Percentiles rank a stretch among this genome's conserved stretches.
Evolutionary conservation across 495 filamentous ascomycete species (phyloP).

Genomic region (Neurospora intermedia): DNA sequence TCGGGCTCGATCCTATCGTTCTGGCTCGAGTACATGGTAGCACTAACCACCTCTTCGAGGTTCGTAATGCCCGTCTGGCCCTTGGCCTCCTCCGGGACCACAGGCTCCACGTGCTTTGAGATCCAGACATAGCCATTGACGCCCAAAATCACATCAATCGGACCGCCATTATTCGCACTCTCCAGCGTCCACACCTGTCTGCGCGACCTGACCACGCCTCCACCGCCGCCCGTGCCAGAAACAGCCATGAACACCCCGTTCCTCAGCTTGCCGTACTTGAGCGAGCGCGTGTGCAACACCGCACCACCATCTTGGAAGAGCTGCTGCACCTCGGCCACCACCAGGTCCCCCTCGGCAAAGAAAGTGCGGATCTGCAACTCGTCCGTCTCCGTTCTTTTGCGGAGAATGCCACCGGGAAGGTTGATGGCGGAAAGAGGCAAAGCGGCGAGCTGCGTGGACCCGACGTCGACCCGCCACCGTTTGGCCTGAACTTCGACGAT

Average conservation of each 20-base stretch:
- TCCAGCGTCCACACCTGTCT: slow-evolving; percentile 79
- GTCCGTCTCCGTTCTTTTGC: slow-evolving; percentile 83
- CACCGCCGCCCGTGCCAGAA: slow-evolving; percentile 65
- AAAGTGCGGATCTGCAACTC: slow-evolving; percentile 91
- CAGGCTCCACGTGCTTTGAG: slow-evolving; percentile 53
- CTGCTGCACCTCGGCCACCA: slow-evolving; percentile 85
- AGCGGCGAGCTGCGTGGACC: slow-evolving; percentile 66
- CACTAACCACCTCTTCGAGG: slow-evolving; percentile 66
- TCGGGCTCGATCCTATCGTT: slow-evolving; percentile 69
- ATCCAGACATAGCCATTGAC: slow-evolving; percentile 98
- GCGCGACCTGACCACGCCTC: slow-evolving; percentile 68
- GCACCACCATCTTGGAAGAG: slow-evolving; percentile 74
- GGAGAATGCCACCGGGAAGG: slow-evolving; percentile 83
- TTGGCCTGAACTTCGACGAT: slow-evolving; percentile 84
- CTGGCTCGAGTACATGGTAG: slow-evolving; percentile 73
- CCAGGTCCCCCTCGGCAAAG: slow-evolving; percentile 80
- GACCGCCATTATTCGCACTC: slow-evolving; percentile 52
- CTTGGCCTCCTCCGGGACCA: slow-evolving; percentile 31
- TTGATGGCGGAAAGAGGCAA: slow-evolving; percentile 86
- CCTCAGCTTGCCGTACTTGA: slow-evolving; percentile 90
- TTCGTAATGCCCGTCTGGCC: slow-evolving; percentile 52
- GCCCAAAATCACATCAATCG: slow-evolving; percentile 78
- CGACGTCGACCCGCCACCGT: slow-evolving; percentile 91
- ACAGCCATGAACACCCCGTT: slow-evolving; percentile 86
- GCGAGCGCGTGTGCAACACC: slow-evolving; percentile 72